phyloP scores from a whole-genome alignment of 2,329 filamentous ascomycete species.

The Phyllosticta capitalensis region DNA sequence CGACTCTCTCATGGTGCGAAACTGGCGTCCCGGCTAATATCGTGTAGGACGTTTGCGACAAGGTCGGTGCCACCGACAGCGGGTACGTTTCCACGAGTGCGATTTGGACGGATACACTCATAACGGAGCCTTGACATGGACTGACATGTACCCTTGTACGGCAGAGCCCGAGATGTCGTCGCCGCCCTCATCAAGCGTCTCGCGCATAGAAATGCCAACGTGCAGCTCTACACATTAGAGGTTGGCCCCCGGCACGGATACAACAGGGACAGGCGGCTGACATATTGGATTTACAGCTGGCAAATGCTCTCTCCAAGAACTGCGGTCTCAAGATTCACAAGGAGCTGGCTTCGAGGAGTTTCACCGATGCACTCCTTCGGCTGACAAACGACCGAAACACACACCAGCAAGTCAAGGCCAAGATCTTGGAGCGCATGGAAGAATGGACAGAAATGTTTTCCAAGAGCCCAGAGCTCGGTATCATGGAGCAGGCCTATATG shows the following conservation, averaged over 20 bases:
- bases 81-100: constrained; percentile 20
- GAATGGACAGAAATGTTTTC: constrained; percentile 95
- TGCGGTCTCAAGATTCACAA: constrained; percentile 80
- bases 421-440: constrained; percentile 93
- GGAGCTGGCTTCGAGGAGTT: constrained; percentile 81
- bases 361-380: constrained; percentile 86
- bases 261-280: constrained; percentile 15
- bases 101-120: not conserved
- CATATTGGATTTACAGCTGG: constrained; percentile 53
- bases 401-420: constrained; percentile 90
- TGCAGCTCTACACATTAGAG: constrained; percentile 88
- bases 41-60: constrained; percentile 50
- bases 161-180: constrained; percentile 68
- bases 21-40: constrained; percentile 3
- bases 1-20: constrained; percentile 12
- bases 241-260: constrained; percentile 33
- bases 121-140: constrained; percentile 1
- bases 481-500: constrained; percentile 93
- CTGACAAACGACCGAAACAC: constrained; percentile 91
- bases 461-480: constrained; percentile 80
- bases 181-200: constrained; percentile 85
- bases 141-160: constrained; percentile 2
- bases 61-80: constrained; percentile 43
- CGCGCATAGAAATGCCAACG: constrained; percentile 89
- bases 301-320: constrained; percentile 85